Percentiles rank a stretch among this genome's conserved stretches.
phyloP scores from a whole-genome alignment of 1,284 basidiomycete species.

The Fomitopsis schrenkii region DNA sequence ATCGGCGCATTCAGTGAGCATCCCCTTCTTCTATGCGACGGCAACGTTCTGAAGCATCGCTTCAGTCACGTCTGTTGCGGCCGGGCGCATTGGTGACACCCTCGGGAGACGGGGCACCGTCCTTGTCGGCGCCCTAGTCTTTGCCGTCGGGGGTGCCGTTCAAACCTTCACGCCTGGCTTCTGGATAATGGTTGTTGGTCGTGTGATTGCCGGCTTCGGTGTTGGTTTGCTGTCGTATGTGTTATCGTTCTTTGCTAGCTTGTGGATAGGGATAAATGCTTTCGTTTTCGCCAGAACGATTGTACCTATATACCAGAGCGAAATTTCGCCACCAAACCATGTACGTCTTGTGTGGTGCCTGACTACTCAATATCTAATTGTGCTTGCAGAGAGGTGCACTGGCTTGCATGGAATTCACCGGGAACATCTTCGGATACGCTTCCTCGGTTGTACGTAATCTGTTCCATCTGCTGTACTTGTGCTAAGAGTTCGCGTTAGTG shows the following conservation, averaged over 20 bases:
- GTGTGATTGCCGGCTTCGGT: slow-evolving; percentile 88
- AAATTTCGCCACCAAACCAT: slow-evolving; percentile 93
- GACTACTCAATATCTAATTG: slow-evolving; percentile 8
- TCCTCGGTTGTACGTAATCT: slow-evolving; percentile 77
- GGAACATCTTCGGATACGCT: slow-evolving; percentile 93
- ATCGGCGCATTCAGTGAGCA: slow-evolving; percentile 84
- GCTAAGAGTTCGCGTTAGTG: slow-evolving; percentile 54
- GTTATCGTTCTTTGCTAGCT: not conserved
- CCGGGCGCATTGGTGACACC: slow-evolving; percentile 84
- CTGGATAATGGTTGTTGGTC: slow-evolving; percentile 82
- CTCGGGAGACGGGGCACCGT: slow-evolving; percentile 88
- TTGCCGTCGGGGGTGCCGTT: slow-evolving; percentile 84
- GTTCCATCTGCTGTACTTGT: slow-evolving; percentile 2
- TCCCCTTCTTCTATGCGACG: not conserved
- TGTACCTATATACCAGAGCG: slow-evolving; percentile 96
- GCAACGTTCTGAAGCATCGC: not conserved
- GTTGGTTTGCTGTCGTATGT: slow-evolving; percentile 89
- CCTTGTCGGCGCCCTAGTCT: slow-evolving; percentile 83
- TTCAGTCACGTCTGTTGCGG: slow-evolving; percentile 84
- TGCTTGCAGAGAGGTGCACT: slow-evolving; percentile 73
- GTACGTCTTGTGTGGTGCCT: slow-evolving; percentile 39
- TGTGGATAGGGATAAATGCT: slow-evolving; percentile 4
- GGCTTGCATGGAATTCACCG: slow-evolving; percentile 97
- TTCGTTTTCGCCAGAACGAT: slow-evolving; percentile 62
- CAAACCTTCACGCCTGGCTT: slow-evolving; percentile 89